phyloP scores from a whole-genome alignment of 2,329 filamentous ascomycete genomes.

The Xylariaceae sp. region DNA sequence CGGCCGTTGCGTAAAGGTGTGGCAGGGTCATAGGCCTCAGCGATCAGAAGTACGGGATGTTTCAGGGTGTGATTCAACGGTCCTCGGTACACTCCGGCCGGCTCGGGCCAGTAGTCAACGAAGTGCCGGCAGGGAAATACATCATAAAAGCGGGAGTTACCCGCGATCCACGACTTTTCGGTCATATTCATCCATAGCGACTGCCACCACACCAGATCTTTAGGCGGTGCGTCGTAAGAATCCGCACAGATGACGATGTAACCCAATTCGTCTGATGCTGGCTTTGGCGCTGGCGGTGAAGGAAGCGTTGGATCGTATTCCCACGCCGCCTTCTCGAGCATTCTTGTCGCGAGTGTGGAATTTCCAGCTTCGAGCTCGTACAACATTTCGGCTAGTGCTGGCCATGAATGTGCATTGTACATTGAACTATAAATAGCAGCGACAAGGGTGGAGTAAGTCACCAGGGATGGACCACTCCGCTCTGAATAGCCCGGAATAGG shows the following conservation, averaged over 20 bases:
- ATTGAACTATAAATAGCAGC: slow-evolving; percentile 37
- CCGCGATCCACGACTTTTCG: slow-evolving; percentile 41
- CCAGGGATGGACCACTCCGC: slow-evolving; percentile 38
- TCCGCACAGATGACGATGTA: slow-evolving; percentile 44
- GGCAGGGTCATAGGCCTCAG: slow-evolving; percentile 47
- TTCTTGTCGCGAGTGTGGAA: slow-evolving; percentile 37
- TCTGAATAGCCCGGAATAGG: slow-evolving; percentile 38
- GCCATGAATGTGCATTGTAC: slow-evolving; percentile 43
- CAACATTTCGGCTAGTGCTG: slow-evolving; percentile 38
- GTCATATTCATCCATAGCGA: slow-evolving; percentile 47
- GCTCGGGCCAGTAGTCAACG: slow-evolving; percentile 40
- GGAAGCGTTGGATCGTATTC: slow-evolving; percentile 39
- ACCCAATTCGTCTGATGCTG: slow-evolving; percentile 37
- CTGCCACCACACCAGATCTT: slow-evolving; percentile 43
- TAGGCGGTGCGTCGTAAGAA: slow-evolving; percentile 40
- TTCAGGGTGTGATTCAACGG: slow-evolving; percentile 41
- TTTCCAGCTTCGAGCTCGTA: slow-evolving; percentile 43
- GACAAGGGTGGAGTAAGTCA: slow-evolving; percentile 44
- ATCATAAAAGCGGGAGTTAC: slow-evolving; percentile 42
- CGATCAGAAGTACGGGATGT: slow-evolving; percentile 44
- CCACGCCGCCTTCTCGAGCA: slow-evolving; percentile 39
- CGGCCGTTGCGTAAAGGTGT: slow-evolving; percentile 47
- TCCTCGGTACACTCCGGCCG: slow-evolving; percentile 45
- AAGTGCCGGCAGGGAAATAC: slow-evolving; percentile 47
- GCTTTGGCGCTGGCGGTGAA: slow-evolving; percentile 25